Evolutionary conservation across 768 basidiomycete genomes (phyloP), one percentile per base, ranked within the genome.

Genomic region (Russula virescens): DNA sequence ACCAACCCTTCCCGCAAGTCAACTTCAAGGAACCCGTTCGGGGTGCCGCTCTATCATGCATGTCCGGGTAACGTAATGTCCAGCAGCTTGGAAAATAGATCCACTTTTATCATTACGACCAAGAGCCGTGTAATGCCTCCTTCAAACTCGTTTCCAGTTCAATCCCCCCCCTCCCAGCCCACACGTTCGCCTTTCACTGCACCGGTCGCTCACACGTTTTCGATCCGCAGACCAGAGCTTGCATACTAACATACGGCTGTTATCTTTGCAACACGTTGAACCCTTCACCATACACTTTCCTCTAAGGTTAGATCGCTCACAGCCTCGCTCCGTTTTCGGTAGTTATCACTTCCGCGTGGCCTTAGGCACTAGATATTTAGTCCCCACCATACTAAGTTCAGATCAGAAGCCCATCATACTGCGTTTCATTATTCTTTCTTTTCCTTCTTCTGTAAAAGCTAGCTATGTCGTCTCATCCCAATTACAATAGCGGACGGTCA

Each of bases 391-490:
- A 21, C 43, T 28, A 23, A n/a, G 28, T 42, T 50, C 19, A 3
- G 53, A 58, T 40, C 40, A 49, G 28, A n/a, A n/a, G 31, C 55
- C 49, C 66, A 58, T 61, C 54, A 59, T 55, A 54, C 54, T 64
- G 60, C 65, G 38, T 56, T 66, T 31, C 31, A 63, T 54, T 49
- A 53, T 67, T 55, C 57, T 55, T 46, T 56, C 62, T 60, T 67
- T 60, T 43, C 56, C 58, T 68, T 59, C 66, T 65, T 61, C 64
- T 67, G 49, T 62, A 60, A 61, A 64, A 64, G 38, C 62, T 64
- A 64, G 64, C 60, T 57, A 68, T 66, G 67, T 66, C 67, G 51
- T 19, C 65, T 55, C 21, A 54, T 61, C 34, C 25, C 56, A 59
- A 66, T 66, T 63, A 63, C 61, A 48, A 66, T 55, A 63, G 31